Base-by-base conservation (phyloP, 2,329 filamentous ascomycete species). In the Neoascochyta sp. region DNA sequence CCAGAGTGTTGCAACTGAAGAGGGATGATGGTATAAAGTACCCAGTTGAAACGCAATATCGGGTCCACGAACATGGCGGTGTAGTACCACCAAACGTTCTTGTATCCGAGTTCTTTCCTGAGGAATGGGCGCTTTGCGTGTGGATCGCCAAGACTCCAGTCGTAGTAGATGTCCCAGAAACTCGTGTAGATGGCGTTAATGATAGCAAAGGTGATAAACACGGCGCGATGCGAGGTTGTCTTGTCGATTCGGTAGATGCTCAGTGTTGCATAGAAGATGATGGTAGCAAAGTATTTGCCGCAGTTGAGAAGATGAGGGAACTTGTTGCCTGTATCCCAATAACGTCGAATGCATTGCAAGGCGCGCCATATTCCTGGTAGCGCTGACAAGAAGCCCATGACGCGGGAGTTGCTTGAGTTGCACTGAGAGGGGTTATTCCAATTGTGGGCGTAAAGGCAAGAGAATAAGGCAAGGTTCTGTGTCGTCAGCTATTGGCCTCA, bases 121-220 rank as follows among this genome's bases (percentile, higher is more conserved):
- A 75, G 50, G 35, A 68, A 64, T 0, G 68, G 74, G 44, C 84
- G 70, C 8, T 76, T 75, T 0, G 85, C 77, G 32, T 81, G 78
- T 0, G 83, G 74, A 49, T 95, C 88, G 3, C 90, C 74, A n/a
- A 95, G 72, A 54, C 84, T 92, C 74, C 92, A 96, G 62, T 98
- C 92, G 85, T 96, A 95, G 43, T 87, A 80, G 2, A 98, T 67
- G 57, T 98, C 92, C 92, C 92, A 98, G 22, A 95, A 75, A 7
- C 80, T 87, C 47, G 76, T 81, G 62, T 95, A 96, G 16, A 93
- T 64, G 24, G 81, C 76, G 58, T 95, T 98, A 44, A 94, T 63
- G n/a, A 74, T 71, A 0, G 87, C 86, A 49, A 89, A 87, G 0
- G 78, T 73, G 39, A 94, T 82, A 59, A 94, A 96, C 1, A 87